Evolutionary conservation across 116 monocot species (phyloP), one percentile per base, ranked within the genome.

Genomic region (Papilionanthe hybrid): DNA sequence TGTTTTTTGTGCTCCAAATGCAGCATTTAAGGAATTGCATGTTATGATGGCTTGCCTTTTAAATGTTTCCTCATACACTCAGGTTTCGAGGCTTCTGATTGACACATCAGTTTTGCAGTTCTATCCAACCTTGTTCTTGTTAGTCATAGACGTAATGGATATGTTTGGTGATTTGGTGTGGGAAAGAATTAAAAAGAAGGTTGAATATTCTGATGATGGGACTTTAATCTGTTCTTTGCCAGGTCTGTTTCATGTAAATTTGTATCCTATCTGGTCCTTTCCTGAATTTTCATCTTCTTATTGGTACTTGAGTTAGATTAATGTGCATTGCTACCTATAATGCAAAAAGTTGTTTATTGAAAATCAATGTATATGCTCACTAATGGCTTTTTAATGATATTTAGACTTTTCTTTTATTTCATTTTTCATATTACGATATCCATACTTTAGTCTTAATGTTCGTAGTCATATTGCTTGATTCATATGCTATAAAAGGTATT

Each of bases 131-230:
- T 44, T 88, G 72, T 88, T 88, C 78, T 42, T 81, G 75, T 78
- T 83, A 23, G 85, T 85, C 42, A 84, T 82, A 75, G 85, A 88
- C 25, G 42, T 88, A 42, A 25, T 88, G 83, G 88, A 88, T 72
- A 83, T 88, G 77, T 83, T 88, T 82, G 88, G 88, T 72, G 81
- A 85, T 80, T 72, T 88, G 68, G 88, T 88, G 10, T 88, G 85
- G 85, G 83, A 83, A 60, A 55, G 88, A 29, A 85, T 88, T 81
- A 88, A 85, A 75, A 82, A 68, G 75, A 85, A 83, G 58, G 83
- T 83, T 55, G 88, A 88, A 81, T 83, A 75, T 80, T 55, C 78
- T 69, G 88, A 88, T 56, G 56, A 83, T 72, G 83, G 88, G 44
- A 72, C 55, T 30, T 76, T 28, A 20, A 25, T 83, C 25, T 77